A percentile compares a stretch with the other conserved stretches of the same genome.
Conservation (phyloP, 2,329 filamentous ascomycete species). For the Arachnomyces sp. region DNA sequence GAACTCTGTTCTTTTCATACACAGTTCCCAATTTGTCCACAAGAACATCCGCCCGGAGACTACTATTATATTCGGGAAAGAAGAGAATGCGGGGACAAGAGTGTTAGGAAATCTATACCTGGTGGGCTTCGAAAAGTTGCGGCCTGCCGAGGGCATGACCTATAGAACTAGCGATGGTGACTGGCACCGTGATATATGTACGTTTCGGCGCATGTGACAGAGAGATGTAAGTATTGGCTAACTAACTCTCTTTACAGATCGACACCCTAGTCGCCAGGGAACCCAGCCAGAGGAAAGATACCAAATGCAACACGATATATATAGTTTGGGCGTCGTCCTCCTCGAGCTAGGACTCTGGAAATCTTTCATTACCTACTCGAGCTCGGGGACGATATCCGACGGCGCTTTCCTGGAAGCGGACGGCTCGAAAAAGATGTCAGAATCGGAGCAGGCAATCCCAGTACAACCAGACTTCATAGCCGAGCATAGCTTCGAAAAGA, state of each 20-base stretch:
- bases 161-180: constrained; percentile 16
- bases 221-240: neutral
- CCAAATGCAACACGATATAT: constrained; percentile 3
- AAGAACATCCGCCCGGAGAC: constrained; percentile 27
- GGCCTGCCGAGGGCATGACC: constrained; percentile 45
- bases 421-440: too few species aligned
- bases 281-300: constrained; percentile 1
- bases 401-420: too few species aligned
- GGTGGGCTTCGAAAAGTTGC: constrained; percentile 49
- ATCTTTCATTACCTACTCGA: constrained; percentile 1
- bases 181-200: neutral
- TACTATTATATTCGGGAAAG: constrained; percentile 41
- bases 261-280: constrained; percentile 2
- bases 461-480: neutral
- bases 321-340: neutral
- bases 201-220: too few species aligned
- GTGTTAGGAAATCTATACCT: constrained; percentile 39
- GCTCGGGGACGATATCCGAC: too few species aligned
- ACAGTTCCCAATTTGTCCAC: constrained; percentile 21
- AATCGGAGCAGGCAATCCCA: neutral
- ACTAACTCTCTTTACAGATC: neutral
- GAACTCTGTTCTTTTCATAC: constrained; percentile 17
- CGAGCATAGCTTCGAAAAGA: neutral
- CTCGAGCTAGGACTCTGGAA: neutral
- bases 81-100: neutral